Percentiles rank a stretch among this genome's conserved stretches.
These are phyloP conservation scores for Cryptosporidium bovis DNA, from an alignment of 169 alveolate genomes.

Conservation along the genomic window DNA sequence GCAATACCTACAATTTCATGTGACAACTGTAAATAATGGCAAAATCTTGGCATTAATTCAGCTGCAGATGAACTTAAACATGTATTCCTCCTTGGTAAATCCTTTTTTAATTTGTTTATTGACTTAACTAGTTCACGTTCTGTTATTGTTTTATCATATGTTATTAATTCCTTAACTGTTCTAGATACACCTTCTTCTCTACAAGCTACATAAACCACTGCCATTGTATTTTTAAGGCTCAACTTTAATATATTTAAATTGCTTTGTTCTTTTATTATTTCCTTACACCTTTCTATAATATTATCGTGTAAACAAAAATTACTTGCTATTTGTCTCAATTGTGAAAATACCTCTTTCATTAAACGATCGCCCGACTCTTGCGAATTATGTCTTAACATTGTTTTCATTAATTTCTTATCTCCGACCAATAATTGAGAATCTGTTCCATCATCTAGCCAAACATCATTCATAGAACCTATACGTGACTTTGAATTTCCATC, in stretches of 20 bases:
- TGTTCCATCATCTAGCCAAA: conserved; percentile 89
- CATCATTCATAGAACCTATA: conserved; percentile 89
- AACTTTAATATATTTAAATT: conserved; percentile 79
- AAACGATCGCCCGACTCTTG: conserved; percentile 79
- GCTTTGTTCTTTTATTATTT: conserved; percentile 83
- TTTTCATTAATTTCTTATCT: conserved; percentile 45
- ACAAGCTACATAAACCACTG: conserved; percentile 89
- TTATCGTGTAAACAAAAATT: conserved; percentile 83
- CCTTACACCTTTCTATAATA: conserved; percentile 86
- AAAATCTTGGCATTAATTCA: conserved; percentile 83
- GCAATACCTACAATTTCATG: conserved; percentile 80
- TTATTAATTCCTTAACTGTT: conserved; percentile 85
- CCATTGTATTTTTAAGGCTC: conserved; percentile 82
- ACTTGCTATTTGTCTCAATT: conserved; percentile 84
- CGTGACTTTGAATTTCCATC: conserved; percentile 85
- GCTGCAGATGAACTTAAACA: conserved; percentile 83
- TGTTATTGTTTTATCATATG: conserved; percentile 85
- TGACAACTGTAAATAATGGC: conserved; percentile 80
- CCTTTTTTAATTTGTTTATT: conserved; percentile 86
- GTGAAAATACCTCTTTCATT: conserved; percentile 82
- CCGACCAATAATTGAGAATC: conserved; percentile 87
- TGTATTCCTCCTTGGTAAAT: conserved; percentile 84
- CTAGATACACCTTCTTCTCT: conserved; percentile 90
- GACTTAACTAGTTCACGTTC: conserved; percentile 89
- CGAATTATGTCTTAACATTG: conserved; percentile 54